phyloP scores from a whole-genome alignment of 176 grass and related monocot species.

The Juncus inflexus region DNA sequence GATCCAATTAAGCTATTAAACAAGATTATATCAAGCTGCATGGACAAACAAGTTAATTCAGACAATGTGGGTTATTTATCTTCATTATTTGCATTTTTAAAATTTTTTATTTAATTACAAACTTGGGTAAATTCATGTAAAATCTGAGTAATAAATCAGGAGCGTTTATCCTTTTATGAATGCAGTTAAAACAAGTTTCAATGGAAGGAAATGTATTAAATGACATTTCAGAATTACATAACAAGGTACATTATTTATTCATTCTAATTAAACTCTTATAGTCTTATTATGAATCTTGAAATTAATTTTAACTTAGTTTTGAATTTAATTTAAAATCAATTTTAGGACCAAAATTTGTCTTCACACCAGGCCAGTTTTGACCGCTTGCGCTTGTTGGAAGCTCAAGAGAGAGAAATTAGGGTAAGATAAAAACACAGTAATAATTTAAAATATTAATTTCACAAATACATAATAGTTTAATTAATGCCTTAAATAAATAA shows the following conservation, averaged over 20 bases:
- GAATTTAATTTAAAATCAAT: constrained; percentile 2
- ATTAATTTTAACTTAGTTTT: neutral
- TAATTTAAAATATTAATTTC: neutral
- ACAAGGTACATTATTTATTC: constrained; percentile 35
- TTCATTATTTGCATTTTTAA: no score
- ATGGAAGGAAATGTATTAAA: constrained; percentile 29
- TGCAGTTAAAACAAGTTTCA: constrained; percentile 44
- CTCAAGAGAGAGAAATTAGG: constrained; percentile 53
- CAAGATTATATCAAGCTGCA: constrained; percentile 53
- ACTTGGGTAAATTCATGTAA: constrained; percentile 9
- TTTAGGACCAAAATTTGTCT: constrained; percentile 10
- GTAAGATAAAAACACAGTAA: constrained; percentile 35
- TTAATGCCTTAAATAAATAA: constrained; percentile 17
- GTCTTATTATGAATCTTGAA: neutral
- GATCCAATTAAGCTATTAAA: constrained; percentile 55
- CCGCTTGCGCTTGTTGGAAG: constrained; percentile 32
- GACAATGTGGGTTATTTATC: constrained; percentile 29
- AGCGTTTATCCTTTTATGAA: constrained; percentile 9
- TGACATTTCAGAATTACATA: constrained; percentile 28
- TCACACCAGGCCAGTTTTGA: neutral
- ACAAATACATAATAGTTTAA: neutral
- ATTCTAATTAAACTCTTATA: no score
- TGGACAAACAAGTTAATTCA: constrained; percentile 42
- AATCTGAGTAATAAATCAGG: constrained; percentile 8
- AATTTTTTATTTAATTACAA: neutral